Base-by-base conservation (phyloP, 768 basidiomycete species). In the Tricholoma saponaceum region DNA sequence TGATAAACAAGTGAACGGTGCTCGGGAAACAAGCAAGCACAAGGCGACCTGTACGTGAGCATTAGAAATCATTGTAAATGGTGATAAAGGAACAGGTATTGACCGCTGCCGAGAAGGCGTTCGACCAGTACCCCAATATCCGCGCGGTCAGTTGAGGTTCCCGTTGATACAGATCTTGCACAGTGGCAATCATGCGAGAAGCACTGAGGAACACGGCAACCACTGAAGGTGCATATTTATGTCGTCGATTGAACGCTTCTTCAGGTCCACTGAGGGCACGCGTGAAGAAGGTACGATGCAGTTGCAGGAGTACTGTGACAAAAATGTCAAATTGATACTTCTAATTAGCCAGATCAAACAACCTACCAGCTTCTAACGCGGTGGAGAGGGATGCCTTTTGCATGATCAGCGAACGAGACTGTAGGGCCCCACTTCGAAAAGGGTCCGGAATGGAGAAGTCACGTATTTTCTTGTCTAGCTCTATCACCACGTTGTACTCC, bases 221-320 rank as follows among this genome's bases (percentile, higher is more conserved):
- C 10, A 86, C 84, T 7, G 86, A 88, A 4, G 86, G 85, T 5
- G 87, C 86, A 61, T 84, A 86, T 66, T 77, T 80, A 72, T 87
- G 84, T 54, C 73, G 75, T 58, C 83, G 75, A 56, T 85, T 83
- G 67, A 87, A 84, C 0, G 81, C 77, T 58, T 79, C 76, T 64
- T 85, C 83, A 33, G 78, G 80, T 5, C 76, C 74, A 57, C 79
- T 83, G 35, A 88, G 71, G 20, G 85, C 85, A 52, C 80, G 79
- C 20, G 83, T 84, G 66, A 88, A 87, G 70, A 78, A 87, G n/a
- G 80, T 79, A 51, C 86, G 74, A 67, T 89, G 87, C 30, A 88
- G 69, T 64, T 87, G 85, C 13, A 88, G 75, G 22, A 89, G 74
- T 39, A 86, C 86, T 87, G 61, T 55, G 47, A 7, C 32, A 22